These are phyloP conservation scores for Beta lomatogona DNA, from an alignment of 179 eudicot genomes.

Conservation along the genomic window DNA sequence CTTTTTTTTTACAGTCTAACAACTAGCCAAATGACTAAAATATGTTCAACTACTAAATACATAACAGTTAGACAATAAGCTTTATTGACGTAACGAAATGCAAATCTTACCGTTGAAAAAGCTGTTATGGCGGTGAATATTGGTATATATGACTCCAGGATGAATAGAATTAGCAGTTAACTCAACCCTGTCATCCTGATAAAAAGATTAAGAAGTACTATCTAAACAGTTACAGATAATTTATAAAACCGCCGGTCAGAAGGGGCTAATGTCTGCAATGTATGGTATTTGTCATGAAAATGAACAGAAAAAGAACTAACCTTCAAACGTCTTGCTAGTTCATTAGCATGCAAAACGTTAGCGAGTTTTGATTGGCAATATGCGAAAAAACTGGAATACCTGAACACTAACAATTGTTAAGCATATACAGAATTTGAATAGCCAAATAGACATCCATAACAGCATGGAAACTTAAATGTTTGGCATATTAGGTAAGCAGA, in stretches of 20 bases:
- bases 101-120: neutral
- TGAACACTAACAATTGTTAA: slow-evolving; percentile 26
- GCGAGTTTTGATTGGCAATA: slow-evolving; percentile 89
- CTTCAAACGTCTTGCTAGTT: slow-evolving; percentile 61
- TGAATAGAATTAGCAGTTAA: neutral
- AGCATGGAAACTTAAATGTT: no score
- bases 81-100: neutral
- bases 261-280: neutral
- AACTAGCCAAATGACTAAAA: no score
- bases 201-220: no score
- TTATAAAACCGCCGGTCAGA: neutral
- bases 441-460: no score
- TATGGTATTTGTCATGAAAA: neutral
- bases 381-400: slow-evolving; percentile 52
- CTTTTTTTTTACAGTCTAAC: no score
- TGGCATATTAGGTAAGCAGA: no score
- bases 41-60: no score
- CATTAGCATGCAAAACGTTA: slow-evolving; percentile 62
- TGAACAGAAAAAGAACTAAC: slow-evolving; percentile 22
- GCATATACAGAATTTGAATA: no score
- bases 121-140: neutral
- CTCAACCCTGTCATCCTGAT: neutral
- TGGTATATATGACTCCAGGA: neutral
- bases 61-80: no score
- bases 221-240: no score